phyloP scores from a whole-genome alignment of 495 filamentous ascomycete genomes.

The Aspergillus saccharolyticus region DNA sequence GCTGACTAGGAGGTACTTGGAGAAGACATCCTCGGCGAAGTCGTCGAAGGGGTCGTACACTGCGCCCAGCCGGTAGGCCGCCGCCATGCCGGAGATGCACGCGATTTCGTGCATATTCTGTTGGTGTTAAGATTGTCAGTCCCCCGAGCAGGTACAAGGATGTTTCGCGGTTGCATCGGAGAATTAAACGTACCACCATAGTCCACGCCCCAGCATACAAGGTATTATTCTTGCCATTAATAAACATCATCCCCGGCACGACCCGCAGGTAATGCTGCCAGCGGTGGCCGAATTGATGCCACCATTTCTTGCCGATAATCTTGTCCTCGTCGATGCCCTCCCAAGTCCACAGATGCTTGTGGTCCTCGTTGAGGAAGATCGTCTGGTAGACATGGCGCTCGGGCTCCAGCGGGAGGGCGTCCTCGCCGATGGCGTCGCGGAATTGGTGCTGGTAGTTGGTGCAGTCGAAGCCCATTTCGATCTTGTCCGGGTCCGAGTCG shows the following conservation, averaged over 20 bases:
- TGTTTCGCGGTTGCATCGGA: constrained; percentile 1
- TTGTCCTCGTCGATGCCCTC: constrained; percentile 63
- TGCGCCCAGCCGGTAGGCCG: constrained; percentile 72
- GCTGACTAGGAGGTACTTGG: constrained; percentile 49
- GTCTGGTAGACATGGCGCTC: constrained; percentile 75
- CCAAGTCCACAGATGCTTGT: constrained; percentile 63
- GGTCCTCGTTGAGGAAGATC: constrained; percentile 72
- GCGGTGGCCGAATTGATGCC: constrained; percentile 79
- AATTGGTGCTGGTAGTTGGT: constrained; percentile 84
- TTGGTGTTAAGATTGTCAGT: constrained; percentile 16
- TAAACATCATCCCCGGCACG: constrained; percentile 72
- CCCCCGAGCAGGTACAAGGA: too few species aligned
- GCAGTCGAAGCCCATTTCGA: constrained; percentile 87
- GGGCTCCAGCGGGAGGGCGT: constrained; percentile 36
- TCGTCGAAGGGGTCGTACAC: constrained; percentile 63
- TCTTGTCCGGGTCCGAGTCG: constrained; percentile 54
- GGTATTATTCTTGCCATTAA: constrained; percentile 67
- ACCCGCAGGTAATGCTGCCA: constrained; percentile 78
- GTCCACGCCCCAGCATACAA: constrained; percentile 73
- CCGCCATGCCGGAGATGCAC: constrained; percentile 70
- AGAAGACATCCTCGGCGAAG: constrained; percentile 54
- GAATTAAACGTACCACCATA: constrained; percentile 54
- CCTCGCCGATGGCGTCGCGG: constrained; percentile 42
- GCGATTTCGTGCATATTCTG: constrained; percentile 80
- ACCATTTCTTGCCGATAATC: constrained; percentile 71